These are phyloP conservation scores for Globisporangium carolinianum DNA, from an alignment of 352 stramenopile species.

Conservation along the genomic window DNA sequence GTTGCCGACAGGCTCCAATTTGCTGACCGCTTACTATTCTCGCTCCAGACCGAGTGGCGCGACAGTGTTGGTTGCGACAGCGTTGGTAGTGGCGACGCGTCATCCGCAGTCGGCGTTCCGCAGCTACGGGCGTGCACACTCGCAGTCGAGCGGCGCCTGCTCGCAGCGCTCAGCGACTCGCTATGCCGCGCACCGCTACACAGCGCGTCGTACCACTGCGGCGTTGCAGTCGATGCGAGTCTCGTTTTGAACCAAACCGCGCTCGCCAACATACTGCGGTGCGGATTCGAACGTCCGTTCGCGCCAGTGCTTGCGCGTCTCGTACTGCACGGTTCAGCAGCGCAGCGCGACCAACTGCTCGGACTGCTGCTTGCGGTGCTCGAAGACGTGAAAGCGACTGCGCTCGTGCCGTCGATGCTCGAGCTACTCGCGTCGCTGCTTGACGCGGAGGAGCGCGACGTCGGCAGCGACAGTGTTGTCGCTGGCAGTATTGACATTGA, in stretches of 20 bases:
- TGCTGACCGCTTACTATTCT: slow-evolving; percentile 44
- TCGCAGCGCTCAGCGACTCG: slow-evolving; percentile 1
- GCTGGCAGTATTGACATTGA: background rate
- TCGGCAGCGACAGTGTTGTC: background rate
- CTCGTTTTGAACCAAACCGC: slow-evolving; percentile 35
- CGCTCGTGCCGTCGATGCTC: slow-evolving; percentile 35
- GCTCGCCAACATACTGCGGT: slow-evolving; percentile 38
- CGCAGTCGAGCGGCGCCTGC: slow-evolving; percentile 15
- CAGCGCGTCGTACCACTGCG: background rate
- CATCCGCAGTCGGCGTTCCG: background rate
- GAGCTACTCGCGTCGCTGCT: slow-evolving; percentile 34
- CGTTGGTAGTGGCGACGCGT: background rate
- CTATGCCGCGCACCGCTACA: background rate
- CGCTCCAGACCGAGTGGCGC: slow-evolving; percentile 21
- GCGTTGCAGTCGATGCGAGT: slow-evolving; percentile 21
- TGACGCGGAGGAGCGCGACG: slow-evolving; percentile 13
- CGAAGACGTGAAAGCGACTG: slow-evolving; percentile 51
- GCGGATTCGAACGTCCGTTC: slow-evolving; percentile 25
- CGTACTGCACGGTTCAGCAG: slow-evolving; percentile 1
- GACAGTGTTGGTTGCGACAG: background rate
- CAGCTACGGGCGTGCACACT: slow-evolving; percentile 21
- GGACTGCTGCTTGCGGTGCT: slow-evolving; percentile 46
- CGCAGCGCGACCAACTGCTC: slow-evolving; percentile 39
- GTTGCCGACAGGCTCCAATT: slow-evolving; percentile 31
- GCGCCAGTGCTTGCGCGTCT: slow-evolving; percentile 16